phyloP scores from a whole-genome alignment of 2,329 filamentous ascomycete genomes.

The Gyromitra esculenta region DNA sequence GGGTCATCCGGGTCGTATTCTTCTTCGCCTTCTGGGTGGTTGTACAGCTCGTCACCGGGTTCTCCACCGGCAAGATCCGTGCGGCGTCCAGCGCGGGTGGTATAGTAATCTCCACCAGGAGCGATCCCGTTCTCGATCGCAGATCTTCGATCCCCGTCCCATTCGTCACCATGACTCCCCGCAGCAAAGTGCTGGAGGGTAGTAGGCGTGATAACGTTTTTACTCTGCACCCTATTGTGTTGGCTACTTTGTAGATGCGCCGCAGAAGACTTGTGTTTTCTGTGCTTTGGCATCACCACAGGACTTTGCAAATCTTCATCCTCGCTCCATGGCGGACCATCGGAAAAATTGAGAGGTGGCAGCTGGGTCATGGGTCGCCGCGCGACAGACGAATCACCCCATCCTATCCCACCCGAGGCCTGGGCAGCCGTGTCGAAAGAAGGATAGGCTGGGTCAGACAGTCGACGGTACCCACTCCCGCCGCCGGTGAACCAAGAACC shows the following conservation, averaged over 20 bases:
- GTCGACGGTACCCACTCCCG: constrained; percentile 64
- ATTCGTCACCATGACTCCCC: constrained; percentile 45
- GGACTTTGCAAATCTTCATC: constrained; percentile 95
- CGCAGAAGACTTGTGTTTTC: constrained; percentile 80
- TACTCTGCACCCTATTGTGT: constrained; percentile 59
- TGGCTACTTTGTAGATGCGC: constrained; percentile 63
- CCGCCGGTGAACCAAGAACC: constrained; percentile 54
- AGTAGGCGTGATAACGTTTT: constrained; percentile 52
- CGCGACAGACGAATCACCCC: constrained; percentile 66
- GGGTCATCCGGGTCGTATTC: constrained; percentile 52
- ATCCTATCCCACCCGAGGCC: constrained; percentile 54
- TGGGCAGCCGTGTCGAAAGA: constrained; percentile 41
- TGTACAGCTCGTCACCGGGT: constrained; percentile 54
- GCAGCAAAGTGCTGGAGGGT: constrained; percentile 46
- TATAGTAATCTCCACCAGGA: constrained; percentile 53
- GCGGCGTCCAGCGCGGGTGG: constrained; percentile 45
- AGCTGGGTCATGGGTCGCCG: constrained; percentile 70
- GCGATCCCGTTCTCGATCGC: constrained; percentile 49
- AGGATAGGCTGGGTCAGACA: constrained; percentile 74
- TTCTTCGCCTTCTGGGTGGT: constrained; percentile 53
- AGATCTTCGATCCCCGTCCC: constrained; percentile 51
- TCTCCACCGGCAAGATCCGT: constrained; percentile 53
- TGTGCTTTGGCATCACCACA: constrained; percentile 83
- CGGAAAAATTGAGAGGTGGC: constrained; percentile 82
- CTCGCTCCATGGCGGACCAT: constrained; percentile 92